Evolutionary conservation across 1,284 basidiomycete species (phyloP).

Genomic region (Cystobasidium slooffiae): DNA sequence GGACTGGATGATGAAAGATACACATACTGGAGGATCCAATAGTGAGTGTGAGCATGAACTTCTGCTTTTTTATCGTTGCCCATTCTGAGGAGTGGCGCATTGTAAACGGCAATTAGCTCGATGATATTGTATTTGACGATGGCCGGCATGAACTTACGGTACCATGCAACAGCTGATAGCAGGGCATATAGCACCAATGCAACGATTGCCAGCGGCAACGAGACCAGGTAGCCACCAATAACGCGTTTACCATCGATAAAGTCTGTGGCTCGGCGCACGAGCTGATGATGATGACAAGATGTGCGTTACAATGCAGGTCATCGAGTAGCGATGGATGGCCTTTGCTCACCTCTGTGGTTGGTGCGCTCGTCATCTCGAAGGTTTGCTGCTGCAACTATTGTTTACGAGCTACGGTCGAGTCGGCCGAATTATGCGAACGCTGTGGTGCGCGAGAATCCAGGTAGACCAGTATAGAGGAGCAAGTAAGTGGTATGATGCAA

Average conservation of each 20-base stretch:
- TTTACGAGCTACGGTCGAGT: neutral
- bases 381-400: neutral
- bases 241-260: conserved; percentile 32
- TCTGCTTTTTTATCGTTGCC: conserved; percentile 27
- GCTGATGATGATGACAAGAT: no score
- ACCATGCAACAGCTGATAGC: conserved; percentile 33
- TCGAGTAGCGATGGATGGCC: no score
- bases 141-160: conserved; percentile 40
- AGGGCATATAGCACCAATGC: conserved; percentile 39
- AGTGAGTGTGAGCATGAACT: conserved; percentile 46
- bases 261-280: neutral
- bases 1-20: conserved; percentile 13
- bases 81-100: conserved; percentile 20
- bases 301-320: no score
- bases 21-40: conserved; percentile 47
- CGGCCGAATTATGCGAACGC: neutral
- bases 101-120: no score
- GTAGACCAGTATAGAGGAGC: neutral
- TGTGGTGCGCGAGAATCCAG: neutral
- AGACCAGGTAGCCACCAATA: conserved; percentile 45
- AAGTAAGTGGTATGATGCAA: no score
- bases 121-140: no score
- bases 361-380: neutral
- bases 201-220: conserved; percentile 23
- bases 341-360: neutral